A percentile compares a stretch with the other conserved stretches of the same genome.
Conservation (phyloP, 2,329 filamentous ascomycete species). For the Sclerotiophoma versabilis region DNA sequence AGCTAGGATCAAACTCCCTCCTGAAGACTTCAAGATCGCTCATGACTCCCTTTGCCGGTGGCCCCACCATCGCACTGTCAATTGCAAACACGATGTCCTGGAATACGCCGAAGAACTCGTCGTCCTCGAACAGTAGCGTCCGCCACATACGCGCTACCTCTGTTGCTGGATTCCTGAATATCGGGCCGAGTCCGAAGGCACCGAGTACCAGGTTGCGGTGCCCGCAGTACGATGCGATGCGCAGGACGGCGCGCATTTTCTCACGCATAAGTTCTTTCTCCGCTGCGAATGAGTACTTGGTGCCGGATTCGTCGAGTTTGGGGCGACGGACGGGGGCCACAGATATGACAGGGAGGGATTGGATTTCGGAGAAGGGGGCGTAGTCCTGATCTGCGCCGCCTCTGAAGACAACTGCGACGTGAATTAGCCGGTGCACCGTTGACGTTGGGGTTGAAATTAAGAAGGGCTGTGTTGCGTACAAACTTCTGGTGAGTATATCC, state of each 20-base stretch:
- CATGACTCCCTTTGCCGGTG: constrained; percentile 39
- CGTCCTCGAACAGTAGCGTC: constrained; percentile 52
- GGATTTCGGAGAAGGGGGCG: constrained; percentile 54
- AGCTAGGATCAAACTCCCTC: constrained; percentile 48
- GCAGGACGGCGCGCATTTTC: constrained; percentile 74
- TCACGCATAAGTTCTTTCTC: constrained; percentile 75
- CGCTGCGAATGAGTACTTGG: constrained; percentile 73
- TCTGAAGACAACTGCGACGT: constrained; percentile 68
- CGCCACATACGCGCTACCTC: constrained; percentile 56
- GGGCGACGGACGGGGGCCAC: constrained; percentile 76
- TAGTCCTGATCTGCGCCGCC: constrained; percentile 64
- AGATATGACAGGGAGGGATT: constrained; percentile 72
- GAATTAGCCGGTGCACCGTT: too few relatives aligned
- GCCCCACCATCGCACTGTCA: constrained; percentile 46
- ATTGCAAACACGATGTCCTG: constrained; percentile 56
- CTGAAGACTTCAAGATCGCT: constrained; percentile 53
- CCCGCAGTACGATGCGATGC: constrained; percentile 65
- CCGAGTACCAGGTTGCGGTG: constrained; percentile 52
- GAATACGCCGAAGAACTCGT: constrained; percentile 55
- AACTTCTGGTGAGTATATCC: constrained; percentile 73
- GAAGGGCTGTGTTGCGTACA: constrained; percentile 52
- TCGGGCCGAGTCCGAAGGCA: constrained; percentile 54
- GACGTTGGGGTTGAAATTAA: background rate
- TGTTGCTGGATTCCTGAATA: constrained; percentile 54
- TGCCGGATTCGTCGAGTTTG: constrained; percentile 72